phyloP scores from a whole-genome alignment of 805 yeast species.

The Lipomyces lipofer region DNA sequence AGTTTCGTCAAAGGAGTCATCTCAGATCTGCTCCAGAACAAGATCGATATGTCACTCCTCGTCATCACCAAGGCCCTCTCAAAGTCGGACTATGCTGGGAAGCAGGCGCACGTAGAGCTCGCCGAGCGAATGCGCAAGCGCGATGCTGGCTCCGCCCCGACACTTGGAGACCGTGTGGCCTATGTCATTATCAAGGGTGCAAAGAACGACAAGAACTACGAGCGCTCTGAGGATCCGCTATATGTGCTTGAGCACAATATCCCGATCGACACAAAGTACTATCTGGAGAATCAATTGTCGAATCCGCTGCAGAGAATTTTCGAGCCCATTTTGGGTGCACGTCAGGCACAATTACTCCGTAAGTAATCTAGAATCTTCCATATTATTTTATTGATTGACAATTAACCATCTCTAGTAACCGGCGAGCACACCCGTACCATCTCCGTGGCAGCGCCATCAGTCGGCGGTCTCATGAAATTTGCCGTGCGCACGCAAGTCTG shows the following conservation, averaged over 20 bases:
- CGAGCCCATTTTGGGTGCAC: constrained; percentile 90
- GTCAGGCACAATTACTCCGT: constrained; percentile 67
- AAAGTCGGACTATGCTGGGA: constrained; percentile 86
- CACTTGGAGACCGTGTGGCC: constrained; percentile 96
- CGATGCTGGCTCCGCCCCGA: constrained; percentile 97
- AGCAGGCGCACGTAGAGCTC: constrained; percentile 95
- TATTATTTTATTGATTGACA: not conserved
- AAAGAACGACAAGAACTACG: constrained; percentile 80
- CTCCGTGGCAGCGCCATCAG: constrained; percentile 64
- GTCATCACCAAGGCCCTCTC: constrained; percentile 93
- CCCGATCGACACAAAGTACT: constrained; percentile 92
- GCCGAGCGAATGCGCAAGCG: constrained; percentile 95
- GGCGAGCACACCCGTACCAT: constrained; percentile 85
- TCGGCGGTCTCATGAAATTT: constrained; percentile 88
- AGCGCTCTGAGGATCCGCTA: constrained; percentile 95
- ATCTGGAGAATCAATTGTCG: constrained; percentile 86
- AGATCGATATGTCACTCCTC: constrained; percentile 87
- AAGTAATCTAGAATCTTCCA: not conserved
- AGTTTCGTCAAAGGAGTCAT: constrained; percentile 87
- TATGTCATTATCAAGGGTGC: constrained; percentile 86
- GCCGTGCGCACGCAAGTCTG: constrained; percentile 87
- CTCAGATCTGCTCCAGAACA: constrained; percentile 85
- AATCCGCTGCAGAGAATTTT: constrained; percentile 92
- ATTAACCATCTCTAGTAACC: constrained; percentile 38
- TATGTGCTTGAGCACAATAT: constrained; percentile 88